Conservation (phyloP, 352 stramenopile species). For the Pythium folliculosum region DNA sequence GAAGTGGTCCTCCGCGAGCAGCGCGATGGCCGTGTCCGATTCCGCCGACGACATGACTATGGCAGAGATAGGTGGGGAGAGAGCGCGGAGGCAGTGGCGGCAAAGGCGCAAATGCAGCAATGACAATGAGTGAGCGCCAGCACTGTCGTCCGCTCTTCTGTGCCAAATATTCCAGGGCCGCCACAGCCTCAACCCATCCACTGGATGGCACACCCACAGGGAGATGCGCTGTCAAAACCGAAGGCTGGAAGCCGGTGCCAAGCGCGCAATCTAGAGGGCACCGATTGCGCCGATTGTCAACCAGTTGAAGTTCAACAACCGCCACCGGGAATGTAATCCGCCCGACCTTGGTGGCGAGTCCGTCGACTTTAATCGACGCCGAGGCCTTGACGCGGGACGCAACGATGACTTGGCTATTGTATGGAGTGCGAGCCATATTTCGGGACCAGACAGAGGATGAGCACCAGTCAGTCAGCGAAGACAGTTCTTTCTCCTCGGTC, state of each 20-base stretch:
- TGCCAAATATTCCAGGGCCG: not conserved
- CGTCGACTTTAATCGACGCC: not conserved
- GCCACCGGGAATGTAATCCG: slow-evolving; percentile 5
- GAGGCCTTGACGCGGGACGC: not conserved
- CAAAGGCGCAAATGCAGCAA: slow-evolving; percentile 18
- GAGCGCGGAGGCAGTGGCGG: not conserved
- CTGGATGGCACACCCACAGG: not conserved
- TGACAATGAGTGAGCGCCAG: not conserved
- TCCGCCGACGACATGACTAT: slow-evolving; percentile 2
- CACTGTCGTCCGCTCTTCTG: not conserved
- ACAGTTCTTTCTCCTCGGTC: slow-evolving; percentile 1
- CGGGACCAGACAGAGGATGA: not conserved
- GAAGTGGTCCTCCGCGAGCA: slow-evolving; percentile 77
- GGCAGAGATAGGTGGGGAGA: not conserved
- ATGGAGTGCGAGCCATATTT: not conserved
- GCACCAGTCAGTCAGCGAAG: not conserved
- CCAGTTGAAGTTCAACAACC: slow-evolving; percentile 12
- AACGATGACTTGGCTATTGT: slow-evolving; percentile 6
- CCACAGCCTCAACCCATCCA: not conserved
- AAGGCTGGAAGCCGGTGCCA: not conserved
- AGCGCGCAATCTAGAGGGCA: slow-evolving; percentile 10
- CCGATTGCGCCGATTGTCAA: slow-evolving; percentile 3
- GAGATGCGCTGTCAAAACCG: slow-evolving; percentile 2
- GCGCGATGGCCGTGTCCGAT: slow-evolving; percentile 44
- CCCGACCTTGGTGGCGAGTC: slow-evolving; percentile 10